Percentiles rank a stretch among this genome's conserved stretches.
phyloP scores from a whole-genome alignment of 495 filamentous ascomycete species.

The Penicillium coffeae region DNA sequence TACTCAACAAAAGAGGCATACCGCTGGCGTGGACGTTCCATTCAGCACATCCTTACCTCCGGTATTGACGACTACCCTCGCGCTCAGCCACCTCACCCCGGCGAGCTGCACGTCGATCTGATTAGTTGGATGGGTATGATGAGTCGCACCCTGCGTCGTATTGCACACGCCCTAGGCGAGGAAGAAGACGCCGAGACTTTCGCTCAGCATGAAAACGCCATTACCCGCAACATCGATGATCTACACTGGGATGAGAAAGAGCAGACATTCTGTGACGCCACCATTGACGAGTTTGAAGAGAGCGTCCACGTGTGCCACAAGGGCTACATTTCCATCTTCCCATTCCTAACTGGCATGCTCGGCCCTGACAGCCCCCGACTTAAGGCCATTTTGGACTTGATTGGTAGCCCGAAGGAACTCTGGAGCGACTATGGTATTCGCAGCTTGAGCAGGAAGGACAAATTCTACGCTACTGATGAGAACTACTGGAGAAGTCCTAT shows the following conservation, averaged over 20 bases:
- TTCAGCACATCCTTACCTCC: conserved; percentile 82
- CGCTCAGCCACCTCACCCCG: conserved; percentile 92
- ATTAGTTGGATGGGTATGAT: conserved; percentile 97
- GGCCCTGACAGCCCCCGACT: conserved; percentile 67
- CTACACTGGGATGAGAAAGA: conserved; percentile 82
- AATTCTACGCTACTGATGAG: conserved; percentile 82
- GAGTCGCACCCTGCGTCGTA: conserved; percentile 72
- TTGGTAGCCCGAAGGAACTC: conserved; percentile 76
- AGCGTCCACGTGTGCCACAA: conserved; percentile 88
- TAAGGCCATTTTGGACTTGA: conserved; percentile 67
- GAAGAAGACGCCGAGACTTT: conserved; percentile 71
- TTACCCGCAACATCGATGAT: conserved; percentile 85
- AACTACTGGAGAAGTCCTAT: conserved; percentile 97
- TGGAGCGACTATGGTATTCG: conserved; percentile 84
- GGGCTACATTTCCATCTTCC: conserved; percentile 92
- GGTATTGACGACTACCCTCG: conserved; percentile 96
- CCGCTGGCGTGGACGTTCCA: conserved; percentile 90
- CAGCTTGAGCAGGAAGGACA: conserved; percentile 79
- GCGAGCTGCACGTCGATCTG: conserved; percentile 92
- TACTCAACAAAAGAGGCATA: conserved; percentile 87
- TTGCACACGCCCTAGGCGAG: conserved; percentile 68
- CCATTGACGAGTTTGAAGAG: conserved; percentile 94
- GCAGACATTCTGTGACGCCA: conserved; percentile 89
- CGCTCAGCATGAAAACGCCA: conserved; percentile 68
- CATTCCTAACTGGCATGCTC: conserved; percentile 81